These are phyloP conservation scores for Alternaria ethzedia DNA, from an alignment of 2,329 filamentous ascomycete genomes.

Conservation along the genomic window DNA sequence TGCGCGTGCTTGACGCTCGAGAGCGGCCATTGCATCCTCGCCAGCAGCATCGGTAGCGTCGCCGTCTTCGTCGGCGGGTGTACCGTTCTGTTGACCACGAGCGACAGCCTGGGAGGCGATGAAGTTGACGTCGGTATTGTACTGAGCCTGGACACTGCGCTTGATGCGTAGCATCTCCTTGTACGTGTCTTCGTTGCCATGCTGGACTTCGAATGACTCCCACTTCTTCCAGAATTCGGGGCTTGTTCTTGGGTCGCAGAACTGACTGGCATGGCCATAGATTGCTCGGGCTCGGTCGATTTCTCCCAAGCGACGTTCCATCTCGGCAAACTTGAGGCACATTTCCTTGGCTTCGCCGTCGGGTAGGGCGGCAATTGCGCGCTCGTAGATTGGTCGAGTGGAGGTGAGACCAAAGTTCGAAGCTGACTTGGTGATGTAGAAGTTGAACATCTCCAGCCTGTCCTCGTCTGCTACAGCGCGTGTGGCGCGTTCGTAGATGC, in stretches of 20 bases:
- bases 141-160: slow-evolving; percentile 94
- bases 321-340: slow-evolving; percentile 98
- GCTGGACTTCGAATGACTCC: slow-evolving; percentile 96
- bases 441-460: slow-evolving; percentile 96
- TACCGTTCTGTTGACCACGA: slow-evolving; percentile 69
- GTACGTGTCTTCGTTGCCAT: slow-evolving; percentile 98
- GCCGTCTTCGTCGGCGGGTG: slow-evolving; percentile 49
- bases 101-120: slow-evolving; percentile 95
- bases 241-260: slow-evolving; percentile 92
- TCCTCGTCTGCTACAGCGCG: slow-evolving; percentile 94
- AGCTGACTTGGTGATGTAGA: slow-evolving; percentile 98
- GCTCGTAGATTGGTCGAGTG: slow-evolving; percentile 93
- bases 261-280: slow-evolving; percentile 95
- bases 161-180: slow-evolving; percentile 99
- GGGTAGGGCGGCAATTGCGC: slow-evolving; percentile 90
- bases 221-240: slow-evolving; percentile 94
- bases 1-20: slow-evolving; percentile 87
- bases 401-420: slow-evolving; percentile 97
- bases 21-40: slow-evolving; percentile 84
- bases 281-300: slow-evolving; percentile 95
- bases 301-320: slow-evolving; percentile 89
- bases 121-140: slow-evolving; percentile 98
- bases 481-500: slow-evolving; percentile 97
- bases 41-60: slow-evolving; percentile 52
- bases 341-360: slow-evolving; percentile 94